These are phyloP conservation scores for Oehlia diaphana DNA, from an alignment of 192 early-diverging fungal genomes.

Conservation along the genomic window DNA sequence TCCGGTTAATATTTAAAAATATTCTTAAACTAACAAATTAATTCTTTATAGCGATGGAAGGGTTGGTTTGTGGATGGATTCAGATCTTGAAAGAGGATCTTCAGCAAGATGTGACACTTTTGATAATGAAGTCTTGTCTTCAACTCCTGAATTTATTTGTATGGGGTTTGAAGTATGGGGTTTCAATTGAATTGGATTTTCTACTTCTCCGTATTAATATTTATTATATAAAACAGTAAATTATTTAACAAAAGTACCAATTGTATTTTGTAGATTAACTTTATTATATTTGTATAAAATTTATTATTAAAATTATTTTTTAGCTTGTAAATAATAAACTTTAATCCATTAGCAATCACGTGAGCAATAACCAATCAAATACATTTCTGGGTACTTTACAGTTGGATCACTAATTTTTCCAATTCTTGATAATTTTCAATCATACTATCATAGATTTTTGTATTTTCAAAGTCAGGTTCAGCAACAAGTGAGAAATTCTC, in stretches of 20 bases:
- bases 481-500: neutral
- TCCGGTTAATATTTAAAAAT: neutral
- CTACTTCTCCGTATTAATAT: neutral
- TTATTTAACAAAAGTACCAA: too few relatives aligned
- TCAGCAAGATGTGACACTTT: conserved; percentile 70
- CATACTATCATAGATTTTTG: conserved; percentile 14
- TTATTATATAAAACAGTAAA: neutral
- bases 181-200: neutral
- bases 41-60: conserved; percentile 57
- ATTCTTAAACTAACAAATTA: neutral
- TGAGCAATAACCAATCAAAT: too few relatives aligned
- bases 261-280: too few relatives aligned
- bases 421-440: conserved; percentile 4
- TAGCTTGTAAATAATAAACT: too few relatives aligned
- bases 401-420: conserved; percentile 3
- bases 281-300: too few relatives aligned
- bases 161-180: conserved; percentile 30
- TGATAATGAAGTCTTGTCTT: conserved; percentile 68
- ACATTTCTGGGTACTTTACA: too few relatives aligned
- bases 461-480: neutral
- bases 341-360: too few relatives aligned
- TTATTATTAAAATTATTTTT: too few relatives aligned
- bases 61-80: conserved; percentile 76
- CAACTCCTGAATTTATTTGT: conserved; percentile 24
- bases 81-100: conserved; percentile 67